phyloP scores from a whole-genome alignment of 169 alveolate species.

The Ophryocystis elektroscirrha region DNA sequence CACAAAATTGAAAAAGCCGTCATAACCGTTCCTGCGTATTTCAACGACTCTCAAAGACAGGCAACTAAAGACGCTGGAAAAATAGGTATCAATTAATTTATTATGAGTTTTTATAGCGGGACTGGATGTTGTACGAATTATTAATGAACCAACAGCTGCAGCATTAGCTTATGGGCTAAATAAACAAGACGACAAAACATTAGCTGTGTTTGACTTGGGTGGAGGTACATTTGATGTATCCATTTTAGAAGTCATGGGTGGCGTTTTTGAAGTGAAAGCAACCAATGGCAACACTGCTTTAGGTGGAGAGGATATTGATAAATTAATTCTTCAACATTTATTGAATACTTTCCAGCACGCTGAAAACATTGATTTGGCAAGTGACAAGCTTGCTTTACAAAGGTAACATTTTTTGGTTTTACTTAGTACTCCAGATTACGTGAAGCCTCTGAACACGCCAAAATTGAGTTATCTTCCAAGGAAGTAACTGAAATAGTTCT shows the following conservation, averaged over 20 bases:
- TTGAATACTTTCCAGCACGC: conserved; percentile 74
- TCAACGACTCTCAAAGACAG: conserved; percentile 90
- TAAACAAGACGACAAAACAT: conserved; percentile 65
- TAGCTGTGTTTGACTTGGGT: conserved; percentile 86
- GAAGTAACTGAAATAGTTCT: conserved; percentile 76
- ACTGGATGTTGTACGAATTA: conserved; percentile 76
- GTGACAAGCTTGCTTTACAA: conserved; percentile 27
- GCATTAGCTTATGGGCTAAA: conserved; percentile 91
- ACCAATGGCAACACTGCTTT: conserved; percentile 97
- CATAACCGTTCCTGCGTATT: conserved; percentile 97
- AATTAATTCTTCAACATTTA: conserved; percentile 77
- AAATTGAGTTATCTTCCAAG: conserved; percentile 78
- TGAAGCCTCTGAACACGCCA: conserved; percentile 89
- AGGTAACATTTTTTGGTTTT: conserved; percentile 54
- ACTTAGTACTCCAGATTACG: too few species aligned
- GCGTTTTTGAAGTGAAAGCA: conserved; percentile 88
- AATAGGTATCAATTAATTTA: too few species aligned
- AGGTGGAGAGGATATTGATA: conserved; percentile 99
- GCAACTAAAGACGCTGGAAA: conserved; percentile 98
- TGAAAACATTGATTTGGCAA: conserved; percentile 42
- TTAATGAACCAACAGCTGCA: conserved; percentile 97
- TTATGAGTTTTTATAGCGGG: too few species aligned
- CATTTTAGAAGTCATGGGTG: conserved; percentile 77
- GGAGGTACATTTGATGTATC: conserved; percentile 98
- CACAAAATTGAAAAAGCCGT: conserved; percentile 79